Evolutionary conservation across 2,329 filamentous ascomycete species (phyloP).

Genomic region (Tricladium varicosporioides): DNA sequence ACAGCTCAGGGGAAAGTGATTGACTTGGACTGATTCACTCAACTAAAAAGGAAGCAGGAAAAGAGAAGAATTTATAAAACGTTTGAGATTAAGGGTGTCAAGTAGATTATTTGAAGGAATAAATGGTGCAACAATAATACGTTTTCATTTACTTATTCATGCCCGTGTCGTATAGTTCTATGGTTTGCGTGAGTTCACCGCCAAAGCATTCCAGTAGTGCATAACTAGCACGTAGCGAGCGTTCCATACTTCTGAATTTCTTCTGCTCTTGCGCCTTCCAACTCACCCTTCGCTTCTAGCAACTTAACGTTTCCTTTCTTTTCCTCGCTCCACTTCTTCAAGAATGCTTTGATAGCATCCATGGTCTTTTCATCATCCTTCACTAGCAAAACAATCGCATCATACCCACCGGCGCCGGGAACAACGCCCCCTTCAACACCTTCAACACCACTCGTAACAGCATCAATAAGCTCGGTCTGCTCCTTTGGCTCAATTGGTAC

Average conservation of each 20-base stretch:
- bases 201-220: too few relatives aligned
- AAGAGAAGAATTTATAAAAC: too few relatives aligned
- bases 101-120: too few relatives aligned
- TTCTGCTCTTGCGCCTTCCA: slow-evolving; percentile 60
- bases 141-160: too few relatives aligned
- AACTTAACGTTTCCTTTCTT: slow-evolving; percentile 65
- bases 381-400: slow-evolving; percentile 81
- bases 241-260: slow-evolving; percentile 26
- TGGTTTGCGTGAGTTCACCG: too few relatives aligned
- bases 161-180: too few relatives aligned
- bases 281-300: slow-evolving; percentile 68
- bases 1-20: too few relatives aligned
- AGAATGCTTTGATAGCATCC: slow-evolving; percentile 55
- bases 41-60: too few relatives aligned
- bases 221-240: too few relatives aligned
- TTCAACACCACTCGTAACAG: slow-evolving; percentile 60
- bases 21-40: too few relatives aligned
- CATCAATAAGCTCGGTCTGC: slow-evolving; percentile 83
- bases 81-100: too few relatives aligned
- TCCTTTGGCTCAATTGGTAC: slow-evolving; percentile 87
- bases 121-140: too few relatives aligned
- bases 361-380: slow-evolving; percentile 68
- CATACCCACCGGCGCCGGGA: slow-evolving; percentile 89
- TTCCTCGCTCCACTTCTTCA: slow-evolving; percentile 62
- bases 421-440: slow-evolving; percentile 91